Conservation (phyloP, 1,139 yeast genomes). For the Yamadazyma dushanensis region DNA sequence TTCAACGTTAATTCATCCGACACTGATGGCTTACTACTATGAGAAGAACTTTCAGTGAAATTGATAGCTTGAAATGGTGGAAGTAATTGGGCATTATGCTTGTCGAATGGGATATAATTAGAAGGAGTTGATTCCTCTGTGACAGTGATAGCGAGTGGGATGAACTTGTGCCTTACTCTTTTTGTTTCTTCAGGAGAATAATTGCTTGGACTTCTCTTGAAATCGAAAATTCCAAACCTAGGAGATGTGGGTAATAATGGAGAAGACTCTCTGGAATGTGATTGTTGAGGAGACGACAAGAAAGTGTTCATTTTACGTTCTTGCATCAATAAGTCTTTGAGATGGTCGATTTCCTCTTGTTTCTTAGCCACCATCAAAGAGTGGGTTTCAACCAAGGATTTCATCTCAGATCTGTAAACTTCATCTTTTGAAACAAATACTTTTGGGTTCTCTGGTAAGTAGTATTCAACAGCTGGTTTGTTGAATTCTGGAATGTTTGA, state of each 20-base stretch:
- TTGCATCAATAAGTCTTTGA: conserved; percentile 24
- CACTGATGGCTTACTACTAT: no score
- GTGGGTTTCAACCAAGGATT: conserved; percentile 27
- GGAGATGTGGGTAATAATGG: conserved; percentile 12
- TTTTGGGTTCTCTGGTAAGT: conserved; percentile 1
- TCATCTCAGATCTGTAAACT: conserved; percentile 26
- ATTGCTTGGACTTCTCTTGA: background rate
- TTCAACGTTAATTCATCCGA: conserved; percentile 11
- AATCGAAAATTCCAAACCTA: conserved; percentile 1
- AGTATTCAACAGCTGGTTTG: background rate
- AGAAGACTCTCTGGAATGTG: conserved; percentile 4
- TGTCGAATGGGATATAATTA: conserved; percentile 13
- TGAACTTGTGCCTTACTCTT: conserved; percentile 17
- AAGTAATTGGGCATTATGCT: conserved; percentile 9
- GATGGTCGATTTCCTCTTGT: conserved; percentile 28
- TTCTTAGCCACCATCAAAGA: conserved; percentile 26
- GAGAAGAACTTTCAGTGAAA: background rate
- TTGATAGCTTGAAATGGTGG: conserved; percentile 21
- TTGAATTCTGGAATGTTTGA: background rate
- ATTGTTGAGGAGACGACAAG: conserved; percentile 17
- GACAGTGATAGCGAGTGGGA: conserved; percentile 22
- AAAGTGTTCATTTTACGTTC: conserved; percentile 22
- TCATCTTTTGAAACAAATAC: conserved; percentile 11
- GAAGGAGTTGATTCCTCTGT: conserved; percentile 17
- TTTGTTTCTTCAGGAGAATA: conserved; percentile 4